Evolutionary conservation across 768 basidiomycete species (phyloP).

Genomic region (Naematelia encephala): DNA sequence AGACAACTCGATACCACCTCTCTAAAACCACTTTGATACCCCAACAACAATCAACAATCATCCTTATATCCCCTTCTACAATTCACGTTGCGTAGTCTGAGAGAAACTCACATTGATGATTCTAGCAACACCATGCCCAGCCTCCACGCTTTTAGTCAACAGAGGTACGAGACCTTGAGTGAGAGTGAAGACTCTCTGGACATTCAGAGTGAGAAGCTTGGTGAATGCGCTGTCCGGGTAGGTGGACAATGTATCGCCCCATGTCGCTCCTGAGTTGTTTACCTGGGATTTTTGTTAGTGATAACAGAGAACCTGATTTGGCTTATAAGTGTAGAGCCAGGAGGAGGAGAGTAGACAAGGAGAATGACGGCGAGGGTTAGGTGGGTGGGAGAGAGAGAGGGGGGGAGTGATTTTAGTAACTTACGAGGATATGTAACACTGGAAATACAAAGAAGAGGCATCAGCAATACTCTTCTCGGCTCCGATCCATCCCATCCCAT

Average conservation of each 20-base stretch:
- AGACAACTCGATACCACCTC: no score
- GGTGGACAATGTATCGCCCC: slow-evolving; percentile 46
- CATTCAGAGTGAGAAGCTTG: slow-evolving; percentile 63
- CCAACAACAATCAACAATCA: no score
- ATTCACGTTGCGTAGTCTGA: no score
- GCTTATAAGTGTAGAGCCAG: no score
- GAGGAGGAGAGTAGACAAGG: no score
- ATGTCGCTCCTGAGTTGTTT: slow-evolving; percentile 61
- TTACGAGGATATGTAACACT: slow-evolving; percentile 53
- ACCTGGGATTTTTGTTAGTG: slow-evolving; percentile 49
- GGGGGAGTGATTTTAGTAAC: neutral
- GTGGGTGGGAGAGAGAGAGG: no score
- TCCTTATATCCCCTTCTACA: neutral
- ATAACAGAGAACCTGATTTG: no score
- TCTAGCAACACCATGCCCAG: slow-evolving; percentile 51
- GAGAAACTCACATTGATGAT: slow-evolving; percentile 59
- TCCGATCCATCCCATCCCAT: no score
- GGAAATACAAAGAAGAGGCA: neutral
- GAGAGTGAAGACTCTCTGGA: slow-evolving; percentile 64
- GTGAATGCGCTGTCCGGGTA: slow-evolving; percentile 60
- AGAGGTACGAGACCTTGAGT: slow-evolving; percentile 63
- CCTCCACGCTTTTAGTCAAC: slow-evolving; percentile 55
- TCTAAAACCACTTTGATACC: no score
- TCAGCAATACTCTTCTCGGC: no score
- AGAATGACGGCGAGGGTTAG: no score